Conservation (phyloP, 2,329 filamentous ascomycete species). For the Akanthomyces dipterigenus region DNA sequence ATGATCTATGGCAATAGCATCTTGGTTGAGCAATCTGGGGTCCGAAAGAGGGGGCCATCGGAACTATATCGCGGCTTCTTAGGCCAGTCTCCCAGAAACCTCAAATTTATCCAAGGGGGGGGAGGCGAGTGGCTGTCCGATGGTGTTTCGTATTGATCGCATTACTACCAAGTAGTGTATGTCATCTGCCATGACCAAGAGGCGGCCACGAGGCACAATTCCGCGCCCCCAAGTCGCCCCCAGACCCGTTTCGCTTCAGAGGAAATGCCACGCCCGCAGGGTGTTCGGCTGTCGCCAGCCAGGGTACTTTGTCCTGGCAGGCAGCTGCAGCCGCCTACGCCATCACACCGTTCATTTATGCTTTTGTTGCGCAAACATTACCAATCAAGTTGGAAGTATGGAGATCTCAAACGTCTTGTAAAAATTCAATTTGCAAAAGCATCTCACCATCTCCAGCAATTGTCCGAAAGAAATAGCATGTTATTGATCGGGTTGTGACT, state of each 20-base stretch:
- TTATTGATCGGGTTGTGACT: background rate
- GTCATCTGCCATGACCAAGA: background rate
- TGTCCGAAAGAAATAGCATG: background rate
- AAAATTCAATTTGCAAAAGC: no score
- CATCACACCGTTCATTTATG: background rate
- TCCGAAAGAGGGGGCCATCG: conserved; percentile 4
- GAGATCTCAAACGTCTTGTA: background rate
- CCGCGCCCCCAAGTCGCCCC: background rate
- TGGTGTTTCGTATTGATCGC: conserved; percentile 3
- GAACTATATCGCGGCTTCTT: background rate
- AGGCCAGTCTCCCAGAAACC: background rate
- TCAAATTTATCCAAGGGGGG: no score
- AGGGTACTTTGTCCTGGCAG: background rate
- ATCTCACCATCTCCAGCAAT: background rate
- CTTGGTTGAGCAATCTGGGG: background rate
- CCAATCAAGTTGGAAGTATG: background rate
- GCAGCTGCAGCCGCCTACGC: background rate
- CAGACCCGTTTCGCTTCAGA: background rate
- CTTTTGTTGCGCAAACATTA: background rate
- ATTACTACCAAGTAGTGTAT: background rate
- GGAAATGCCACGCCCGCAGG: background rate
- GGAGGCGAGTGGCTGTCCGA: background rate
- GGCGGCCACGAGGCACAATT: background rate
- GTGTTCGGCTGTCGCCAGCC: background rate
- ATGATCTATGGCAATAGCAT: background rate